phyloP scores from a whole-genome alignment of 148 eudicot genomes.

The Salicornia ramosissima region DNA sequence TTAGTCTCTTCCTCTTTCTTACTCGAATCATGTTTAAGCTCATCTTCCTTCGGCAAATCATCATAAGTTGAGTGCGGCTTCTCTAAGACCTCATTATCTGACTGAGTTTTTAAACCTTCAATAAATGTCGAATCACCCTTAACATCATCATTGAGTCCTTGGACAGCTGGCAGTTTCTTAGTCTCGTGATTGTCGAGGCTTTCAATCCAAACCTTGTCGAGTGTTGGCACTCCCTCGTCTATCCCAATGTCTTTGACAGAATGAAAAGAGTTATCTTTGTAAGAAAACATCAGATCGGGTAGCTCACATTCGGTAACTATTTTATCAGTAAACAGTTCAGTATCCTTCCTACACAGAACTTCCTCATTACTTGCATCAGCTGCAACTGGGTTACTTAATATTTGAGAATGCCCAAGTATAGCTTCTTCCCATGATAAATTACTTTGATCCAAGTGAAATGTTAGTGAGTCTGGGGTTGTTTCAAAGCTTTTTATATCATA shows the following conservation, averaged over 20 bases:
- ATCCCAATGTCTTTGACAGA: conserved; percentile 74
- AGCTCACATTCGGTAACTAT: conserved; percentile 49
- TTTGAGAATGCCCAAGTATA: conserved; percentile 34
- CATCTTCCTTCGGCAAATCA: conserved; percentile 19
- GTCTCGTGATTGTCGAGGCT: conserved; percentile 20
- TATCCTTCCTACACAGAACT: conserved; percentile 29
- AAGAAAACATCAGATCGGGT: conserved; percentile 57
- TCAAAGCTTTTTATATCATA: conserved; percentile 37
- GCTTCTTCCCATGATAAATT: conserved; percentile 42
- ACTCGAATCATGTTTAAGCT: conserved; percentile 16
- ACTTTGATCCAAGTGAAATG: conserved; percentile 35
- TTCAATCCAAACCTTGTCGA: conserved; percentile 41
- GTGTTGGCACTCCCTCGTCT: conserved; percentile 58
- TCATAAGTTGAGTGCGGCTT: conserved; percentile 18
- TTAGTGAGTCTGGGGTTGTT: conserved; percentile 32
- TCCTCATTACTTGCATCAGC: conserved; percentile 26
- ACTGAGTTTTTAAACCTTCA: conserved; percentile 24
- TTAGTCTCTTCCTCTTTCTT: conserved; percentile 16
- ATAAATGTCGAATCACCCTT: conserved; percentile 16
- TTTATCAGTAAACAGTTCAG: conserved; percentile 55
- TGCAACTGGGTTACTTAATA: conserved; percentile 21
- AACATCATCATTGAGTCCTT: conserved; percentile 17
- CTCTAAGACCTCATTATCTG: conserved; percentile 22
- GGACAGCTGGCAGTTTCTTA: conserved; percentile 17
- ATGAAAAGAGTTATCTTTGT: conserved; percentile 48